Evolutionary conservation across 2,329 filamentous ascomycete species (phyloP).

Genomic region (Trichoderma sp.): DNA sequence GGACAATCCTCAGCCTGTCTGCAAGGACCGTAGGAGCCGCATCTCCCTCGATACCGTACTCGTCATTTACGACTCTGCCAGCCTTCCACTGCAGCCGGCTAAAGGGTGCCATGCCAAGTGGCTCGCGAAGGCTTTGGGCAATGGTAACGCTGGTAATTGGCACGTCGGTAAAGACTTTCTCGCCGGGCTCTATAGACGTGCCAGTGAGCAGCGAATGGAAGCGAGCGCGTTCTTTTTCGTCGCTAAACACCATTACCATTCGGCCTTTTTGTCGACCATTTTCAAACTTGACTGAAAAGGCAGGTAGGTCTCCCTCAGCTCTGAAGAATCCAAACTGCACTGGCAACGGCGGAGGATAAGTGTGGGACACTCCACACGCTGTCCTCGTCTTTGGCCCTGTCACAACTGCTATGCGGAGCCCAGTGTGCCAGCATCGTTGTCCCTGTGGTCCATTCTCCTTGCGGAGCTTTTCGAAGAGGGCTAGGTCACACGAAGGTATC

Average conservation of each 20-base stretch:
- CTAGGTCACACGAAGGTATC: conserved; percentile 66
- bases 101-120: conserved; percentile 48
- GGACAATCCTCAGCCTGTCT: conserved; percentile 70
- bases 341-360: conserved; percentile 61
- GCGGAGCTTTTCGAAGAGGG: conserved; percentile 69
- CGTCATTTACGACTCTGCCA: conserved; percentile 69
- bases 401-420: conserved; percentile 74
- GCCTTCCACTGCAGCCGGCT: conserved; percentile 62
- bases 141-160: conserved; percentile 64
- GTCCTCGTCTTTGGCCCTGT: conserved; percentile 76
- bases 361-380: conserved; percentile 71
- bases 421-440: conserved; percentile 69
- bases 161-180: conserved; percentile 69
- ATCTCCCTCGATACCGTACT: conserved; percentile 58
- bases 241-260: conserved; percentile 74
- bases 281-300: conserved; percentile 67
- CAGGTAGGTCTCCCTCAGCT: conserved; percentile 66
- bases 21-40: conserved; percentile 68
- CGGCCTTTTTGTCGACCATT: conserved; percentile 64
- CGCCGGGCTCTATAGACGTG: conserved; percentile 63
- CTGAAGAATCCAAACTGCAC: conserved; percentile 76
- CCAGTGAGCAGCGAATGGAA: conserved; percentile 74
- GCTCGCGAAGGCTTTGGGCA: conserved; percentile 49
- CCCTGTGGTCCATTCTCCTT: conserved; percentile 71
- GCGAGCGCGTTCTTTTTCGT: conserved; percentile 65